phyloP scores from a whole-genome alignment of 192 early-diverging fungal species.

The Linnemannia exigua region DNA sequence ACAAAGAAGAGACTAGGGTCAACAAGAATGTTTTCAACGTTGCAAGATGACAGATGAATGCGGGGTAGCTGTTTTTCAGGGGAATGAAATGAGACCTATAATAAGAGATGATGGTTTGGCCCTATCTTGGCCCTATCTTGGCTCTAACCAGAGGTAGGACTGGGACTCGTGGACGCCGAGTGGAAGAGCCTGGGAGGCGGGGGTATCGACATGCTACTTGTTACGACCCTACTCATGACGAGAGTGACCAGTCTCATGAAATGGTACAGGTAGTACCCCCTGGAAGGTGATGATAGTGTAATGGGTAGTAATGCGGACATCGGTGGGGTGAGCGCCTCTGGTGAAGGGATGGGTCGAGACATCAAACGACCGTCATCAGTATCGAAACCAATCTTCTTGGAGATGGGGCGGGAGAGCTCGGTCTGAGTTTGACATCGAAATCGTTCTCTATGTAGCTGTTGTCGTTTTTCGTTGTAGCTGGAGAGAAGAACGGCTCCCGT shows the following conservation, averaged over 20 bases:
- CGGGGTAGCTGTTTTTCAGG: too few relatives aligned
- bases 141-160: constrained; percentile 57
- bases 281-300: constrained; percentile 37
- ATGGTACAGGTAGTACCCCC: constrained; percentile 49
- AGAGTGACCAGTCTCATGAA: constrained; percentile 61
- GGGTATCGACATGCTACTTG: constrained; percentile 30
- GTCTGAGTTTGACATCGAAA: too few relatives aligned
- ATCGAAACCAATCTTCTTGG: constrained; percentile 59
- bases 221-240: constrained; percentile 58
- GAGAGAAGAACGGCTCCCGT: too few relatives aligned
- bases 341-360: constrained; percentile 59
- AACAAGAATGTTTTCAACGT: too few relatives aligned
- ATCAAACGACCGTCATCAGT: constrained; percentile 56
- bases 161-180: constrained; percentile 59
- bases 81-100: too few relatives aligned
- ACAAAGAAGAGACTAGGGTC: too few relatives aligned
- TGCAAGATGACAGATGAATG: too few relatives aligned
- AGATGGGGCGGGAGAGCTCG: constrained; percentile 40
- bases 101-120: too few relatives aligned
- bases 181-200: constrained; percentile 41
- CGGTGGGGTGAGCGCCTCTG: constrained; percentile 37
- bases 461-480: too few relatives aligned
- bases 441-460: too few relatives aligned
- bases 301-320: constrained; percentile 61
- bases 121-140: background rate